phyloP scores from a whole-genome alignment of 257 asterid genomes.

The Solanum pinnatisectum region DNA sequence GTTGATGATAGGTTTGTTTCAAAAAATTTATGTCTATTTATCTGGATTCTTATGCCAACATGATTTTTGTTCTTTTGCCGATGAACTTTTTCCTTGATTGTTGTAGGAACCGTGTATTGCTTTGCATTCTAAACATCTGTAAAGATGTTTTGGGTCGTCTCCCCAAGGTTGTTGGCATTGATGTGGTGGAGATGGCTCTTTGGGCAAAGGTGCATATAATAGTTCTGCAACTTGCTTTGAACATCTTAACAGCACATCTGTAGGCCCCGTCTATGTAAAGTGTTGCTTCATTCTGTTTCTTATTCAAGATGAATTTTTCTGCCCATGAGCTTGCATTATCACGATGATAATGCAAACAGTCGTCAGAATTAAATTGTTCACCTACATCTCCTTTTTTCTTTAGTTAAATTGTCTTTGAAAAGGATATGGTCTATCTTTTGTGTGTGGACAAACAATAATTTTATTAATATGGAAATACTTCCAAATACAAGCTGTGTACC shows the following conservation, averaged over 20 bases:
- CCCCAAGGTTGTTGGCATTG: constrained; percentile 94
- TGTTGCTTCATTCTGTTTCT: background rate
- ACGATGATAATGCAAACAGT: background rate
- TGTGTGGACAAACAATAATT: background rate
- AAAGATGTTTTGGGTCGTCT: constrained; percentile 73
- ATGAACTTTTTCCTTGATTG: background rate
- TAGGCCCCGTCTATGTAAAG: background rate
- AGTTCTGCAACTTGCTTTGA: background rate
- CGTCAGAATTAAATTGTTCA: background rate
- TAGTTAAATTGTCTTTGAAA: background rate
- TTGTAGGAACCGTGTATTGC: constrained; percentile 76
- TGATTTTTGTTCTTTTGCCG: background rate
- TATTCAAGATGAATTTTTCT: background rate
- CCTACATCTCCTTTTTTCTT: background rate
- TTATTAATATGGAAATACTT: background rate
- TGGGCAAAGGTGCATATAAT: constrained; percentile 90
- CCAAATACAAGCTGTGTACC: background rate
- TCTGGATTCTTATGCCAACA: background rate
- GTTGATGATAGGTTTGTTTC: constrained; percentile 73
- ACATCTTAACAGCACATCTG: background rate
- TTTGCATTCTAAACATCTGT: constrained; percentile 72
- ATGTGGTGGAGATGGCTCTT: constrained; percentile 99
- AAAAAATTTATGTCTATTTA: background rate
- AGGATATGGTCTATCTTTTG: background rate
- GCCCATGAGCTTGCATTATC: background rate